A percentile compares a stretch with the other conserved stretches of the same genome.
phyloP scores from a whole-genome alignment of 169 alveolate genomes.

The Cryptosporidium ubiquitum region DNA sequence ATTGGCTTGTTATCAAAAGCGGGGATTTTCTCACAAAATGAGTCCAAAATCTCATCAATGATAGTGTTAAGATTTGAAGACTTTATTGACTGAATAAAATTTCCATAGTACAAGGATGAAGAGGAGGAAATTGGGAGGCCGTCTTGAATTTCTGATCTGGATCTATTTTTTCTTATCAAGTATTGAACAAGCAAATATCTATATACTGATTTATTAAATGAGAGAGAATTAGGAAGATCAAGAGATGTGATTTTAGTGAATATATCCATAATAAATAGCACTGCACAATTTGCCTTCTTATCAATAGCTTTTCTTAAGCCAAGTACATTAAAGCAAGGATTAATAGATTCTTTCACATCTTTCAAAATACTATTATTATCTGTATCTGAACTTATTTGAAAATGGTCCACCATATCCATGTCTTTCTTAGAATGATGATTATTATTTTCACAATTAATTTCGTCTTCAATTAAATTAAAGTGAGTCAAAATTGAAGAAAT shows the following conservation, averaged over 20 bases:
- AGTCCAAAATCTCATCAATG: conserved; percentile 28
- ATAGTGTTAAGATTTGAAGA: conserved; percentile 16
- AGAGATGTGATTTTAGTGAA: conserved; percentile 10
- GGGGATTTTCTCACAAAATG: conserved; percentile 41
- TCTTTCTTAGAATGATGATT: no score
- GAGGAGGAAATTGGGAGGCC: conserved; percentile 33
- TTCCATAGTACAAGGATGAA: conserved; percentile 32
- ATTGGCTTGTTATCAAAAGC: conserved; percentile 54
- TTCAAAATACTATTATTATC: background rate
- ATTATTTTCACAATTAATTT: background rate
- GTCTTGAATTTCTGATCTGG: conserved; percentile 65
- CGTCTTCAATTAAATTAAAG: background rate
- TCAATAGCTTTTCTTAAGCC: background rate
- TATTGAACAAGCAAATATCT: conserved; percentile 42
- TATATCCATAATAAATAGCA: conserved; percentile 35
- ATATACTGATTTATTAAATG: conserved; percentile 10
- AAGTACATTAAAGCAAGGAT: background rate
- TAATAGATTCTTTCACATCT: background rate
- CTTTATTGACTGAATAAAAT: conserved; percentile 36
- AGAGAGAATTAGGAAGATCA: conserved; percentile 43
- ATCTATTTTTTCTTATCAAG: conserved; percentile 16
- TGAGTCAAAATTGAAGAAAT: conserved; percentile 21
- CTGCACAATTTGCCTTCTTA: background rate
- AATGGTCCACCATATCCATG: background rate
- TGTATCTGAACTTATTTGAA: background rate